Conservation (phyloP, 2,329 filamentous ascomycete genomes). For the Clonostachys rhizophaga region DNA sequence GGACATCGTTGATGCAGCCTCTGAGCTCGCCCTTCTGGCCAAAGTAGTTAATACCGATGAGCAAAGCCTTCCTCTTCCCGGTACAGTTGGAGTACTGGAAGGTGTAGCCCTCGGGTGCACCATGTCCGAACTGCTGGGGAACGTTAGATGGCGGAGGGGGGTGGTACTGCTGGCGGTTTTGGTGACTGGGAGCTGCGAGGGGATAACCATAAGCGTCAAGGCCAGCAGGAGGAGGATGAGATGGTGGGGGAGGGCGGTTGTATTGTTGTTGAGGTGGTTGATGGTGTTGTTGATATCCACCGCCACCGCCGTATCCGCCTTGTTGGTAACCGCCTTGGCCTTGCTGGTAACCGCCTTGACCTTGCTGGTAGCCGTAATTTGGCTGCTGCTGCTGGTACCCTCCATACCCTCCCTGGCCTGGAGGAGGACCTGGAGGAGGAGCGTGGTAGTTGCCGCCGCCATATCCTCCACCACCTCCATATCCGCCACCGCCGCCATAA, state of each 20-base stretch:
- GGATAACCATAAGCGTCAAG: conserved; percentile 44
- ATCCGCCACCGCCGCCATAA: conserved; percentile 10
- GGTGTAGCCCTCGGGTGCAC: conserved; percentile 63
- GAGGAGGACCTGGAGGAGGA: conserved; percentile 10
- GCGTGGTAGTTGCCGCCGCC: conserved; percentile 1
- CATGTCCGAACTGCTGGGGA: conserved; percentile 58
- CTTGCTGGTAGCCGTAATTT: conserved; percentile 10
- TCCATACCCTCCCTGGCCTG: conserved; percentile 10
- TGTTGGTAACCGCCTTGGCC: conserved; percentile 6
- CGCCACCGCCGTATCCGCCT: conserved; percentile 8
- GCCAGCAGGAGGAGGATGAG: conserved; percentile 32
- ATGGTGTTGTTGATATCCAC: conserved; percentile 10
- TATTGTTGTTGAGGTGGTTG: conserved; percentile 11
- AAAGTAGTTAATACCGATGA: conserved; percentile 82
- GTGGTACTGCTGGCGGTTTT: conserved; percentile 15
- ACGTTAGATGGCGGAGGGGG: conserved; percentile 40
- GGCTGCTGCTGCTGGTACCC: conserved; percentile 9
- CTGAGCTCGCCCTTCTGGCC: conserved; percentile 66
- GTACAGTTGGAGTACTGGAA: conserved; percentile 76
- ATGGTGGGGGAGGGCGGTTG: conserved; percentile 16
- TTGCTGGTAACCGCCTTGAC: conserved; percentile 12
- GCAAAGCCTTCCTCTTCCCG: conserved; percentile 66
- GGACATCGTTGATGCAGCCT: conserved; percentile 78
- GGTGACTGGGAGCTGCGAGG: conserved; percentile 17
- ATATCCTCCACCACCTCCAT: conserved; percentile 7